Evolutionary conservation across 2,329 filamentous ascomycete genomes (phyloP), one percentile per base, ranked within the genome.

Genomic region (Scedosporium aurantiacum): DNA sequence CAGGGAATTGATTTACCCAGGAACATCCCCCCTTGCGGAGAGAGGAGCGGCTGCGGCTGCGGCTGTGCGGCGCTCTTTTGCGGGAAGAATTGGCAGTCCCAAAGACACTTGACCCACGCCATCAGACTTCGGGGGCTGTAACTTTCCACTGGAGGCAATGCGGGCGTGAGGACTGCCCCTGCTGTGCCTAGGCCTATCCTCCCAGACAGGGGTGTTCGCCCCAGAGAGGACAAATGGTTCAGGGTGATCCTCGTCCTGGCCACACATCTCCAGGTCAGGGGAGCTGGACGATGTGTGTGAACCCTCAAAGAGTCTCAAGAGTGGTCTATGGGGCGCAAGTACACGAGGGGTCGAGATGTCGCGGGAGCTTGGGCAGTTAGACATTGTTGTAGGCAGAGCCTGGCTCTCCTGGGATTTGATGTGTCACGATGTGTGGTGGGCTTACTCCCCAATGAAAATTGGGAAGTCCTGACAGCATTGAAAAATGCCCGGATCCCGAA

Each of bases 21-120:
- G 76, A 58, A 82, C 67, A 69, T 86, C 83, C 60, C 83, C 83
- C 61, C 83, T 76, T 54, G 79, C 83, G 27, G 82, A 83, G 23
- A 86, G 70, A 64, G 77, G 78, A 64, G 78, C 77, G 23, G 74
- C 76, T 25, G 76, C 80, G 66, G 74, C 73, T 55, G 72, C 68
- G 57, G 74, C 72, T 57, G 74, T 69, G 63, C 71, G 71, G 57
- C 72, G 76, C 63, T 75, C 67, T 62, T 74, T 77, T 64, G 27
- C 12, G 7, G 27, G 28, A 18, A 56, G 10, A 28, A 55, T 16
- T 21, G 80, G 79, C 3, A 80, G 65, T 64, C 81, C 78, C 62
- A 83, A 84, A 47, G 78, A 73, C 65, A 85, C 83, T 56, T 83
- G 82, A 45, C 73, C 73, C 18, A 47, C 12, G 4, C 14, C 59